Base-by-base conservation (phyloP, 2,329 filamentous ascomycete genomes). In the Fusarium continuum region DNA sequence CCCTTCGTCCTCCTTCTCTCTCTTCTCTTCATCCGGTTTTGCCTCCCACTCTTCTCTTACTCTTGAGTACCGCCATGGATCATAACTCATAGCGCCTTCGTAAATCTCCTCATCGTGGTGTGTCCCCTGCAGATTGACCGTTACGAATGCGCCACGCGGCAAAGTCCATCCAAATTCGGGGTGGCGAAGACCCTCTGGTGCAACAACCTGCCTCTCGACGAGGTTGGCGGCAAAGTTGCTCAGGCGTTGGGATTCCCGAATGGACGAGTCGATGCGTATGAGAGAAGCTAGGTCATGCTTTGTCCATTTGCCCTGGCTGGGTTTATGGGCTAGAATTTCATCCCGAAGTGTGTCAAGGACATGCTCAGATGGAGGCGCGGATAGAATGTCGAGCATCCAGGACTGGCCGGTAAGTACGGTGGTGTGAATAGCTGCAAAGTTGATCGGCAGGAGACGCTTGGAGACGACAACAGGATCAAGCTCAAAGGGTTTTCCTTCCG, bases 341-440 rank as follows among this genome's bases (percentile, higher is more conserved):
- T 79, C 74, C n/a, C 78, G 75, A 10, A 85, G 73, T 2, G 68
- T 62, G 4, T 77, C 76, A 5, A 82, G 48, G 19, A 75, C 77
- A 2, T 64, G 64, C 31, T 71, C 70, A 1, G 72, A 60, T 1
- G 77, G 74, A 6, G 77, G 70, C 0, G 80, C 74, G 2, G 77
- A 70, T 29, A 83, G 70, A 7, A 85, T 67, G 54, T 85, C 82
- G 9, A 84, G 67, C 46, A 84, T 65, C 26, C 79, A 73, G 28
- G 78, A 78, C 39, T 81, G 79, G 4, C 80, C 78, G 0, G 84
- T 85, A 11, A 86, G 65, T 7, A 81, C 78, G 0, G 85, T 86
- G 2, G 85, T 87, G 71, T 87, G 84, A 22, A 86, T 85, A 16
- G 83, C 81, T 4, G 84, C 85, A 56, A 87, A 86, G 67, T 86